phyloP scores from a whole-genome alignment of 768 basidiomycete genomes.

The Suillus lakei region DNA sequence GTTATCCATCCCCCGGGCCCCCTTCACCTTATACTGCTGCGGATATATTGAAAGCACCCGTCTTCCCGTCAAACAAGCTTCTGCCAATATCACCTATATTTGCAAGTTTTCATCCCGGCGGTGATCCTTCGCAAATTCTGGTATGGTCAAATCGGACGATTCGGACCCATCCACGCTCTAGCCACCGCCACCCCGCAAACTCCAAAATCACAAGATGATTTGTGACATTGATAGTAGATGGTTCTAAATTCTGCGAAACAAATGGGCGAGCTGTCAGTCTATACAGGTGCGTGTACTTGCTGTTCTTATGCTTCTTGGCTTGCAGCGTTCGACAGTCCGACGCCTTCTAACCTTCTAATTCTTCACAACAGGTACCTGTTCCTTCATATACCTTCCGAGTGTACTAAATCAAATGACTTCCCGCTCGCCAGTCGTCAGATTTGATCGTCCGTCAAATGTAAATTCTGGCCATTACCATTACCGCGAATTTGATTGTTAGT shows the following conservation, averaged over 20 bases:
- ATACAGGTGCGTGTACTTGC: too few relatives aligned
- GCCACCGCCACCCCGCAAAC: background rate
- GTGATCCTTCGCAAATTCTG: background rate
- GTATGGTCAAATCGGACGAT: background rate
- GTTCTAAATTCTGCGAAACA: background rate
- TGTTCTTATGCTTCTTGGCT: too few relatives aligned
- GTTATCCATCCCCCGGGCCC: background rate
- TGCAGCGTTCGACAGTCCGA: too few relatives aligned
- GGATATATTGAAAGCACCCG: background rate
- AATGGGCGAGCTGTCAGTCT: too few relatives aligned
- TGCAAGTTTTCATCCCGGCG: background rate
- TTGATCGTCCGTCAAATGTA: too few relatives aligned
- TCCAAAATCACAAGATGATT: background rate
- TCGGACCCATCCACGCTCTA: background rate
- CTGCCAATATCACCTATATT: background rate
- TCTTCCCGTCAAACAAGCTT: background rate
- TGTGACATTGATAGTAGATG: background rate
- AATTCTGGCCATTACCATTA: too few relatives aligned
- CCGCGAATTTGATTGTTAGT: too few relatives aligned
- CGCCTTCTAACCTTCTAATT: too few relatives aligned
- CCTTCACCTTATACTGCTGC: background rate
- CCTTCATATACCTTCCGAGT: too few relatives aligned
- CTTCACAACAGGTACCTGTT: too few relatives aligned
- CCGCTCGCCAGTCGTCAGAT: too few relatives aligned
- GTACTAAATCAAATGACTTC: too few relatives aligned